Percentiles rank a stretch among this genome's conserved stretches.
Evolutionary conservation across 768 basidiomycete genomes (phyloP).

Genomic region (Psilocybe sp.): DNA sequence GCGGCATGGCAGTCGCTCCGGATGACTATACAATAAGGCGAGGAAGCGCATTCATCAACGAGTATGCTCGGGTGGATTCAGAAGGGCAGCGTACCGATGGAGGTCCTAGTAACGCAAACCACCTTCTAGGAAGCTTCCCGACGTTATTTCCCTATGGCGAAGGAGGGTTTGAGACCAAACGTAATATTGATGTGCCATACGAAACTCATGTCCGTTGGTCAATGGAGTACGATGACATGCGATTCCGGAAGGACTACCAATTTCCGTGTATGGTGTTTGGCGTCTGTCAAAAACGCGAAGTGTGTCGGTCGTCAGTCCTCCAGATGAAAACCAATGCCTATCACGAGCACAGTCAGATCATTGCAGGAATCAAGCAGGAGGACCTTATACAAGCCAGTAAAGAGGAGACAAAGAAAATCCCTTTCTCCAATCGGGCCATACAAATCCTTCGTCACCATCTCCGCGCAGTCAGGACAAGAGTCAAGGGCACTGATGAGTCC

Average conservation of each 20-base stretch:
- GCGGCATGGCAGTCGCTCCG: neutral
- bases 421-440: slow-evolving; percentile 24
- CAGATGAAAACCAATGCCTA: slow-evolving; percentile 27
- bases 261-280: slow-evolving; percentile 30
- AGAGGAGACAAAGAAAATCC: slow-evolving; percentile 25
- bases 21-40: slow-evolving; percentile 8
- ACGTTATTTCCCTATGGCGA: slow-evolving; percentile 32
- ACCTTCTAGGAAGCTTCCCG: slow-evolving; percentile 28
- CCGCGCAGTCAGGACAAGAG: slow-evolving; percentile 17
- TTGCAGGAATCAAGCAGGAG: slow-evolving; percentile 21
- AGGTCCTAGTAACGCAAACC: slow-evolving; percentile 22
- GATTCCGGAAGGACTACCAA: slow-evolving; percentile 24
- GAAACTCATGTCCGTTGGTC: slow-evolving; percentile 27
- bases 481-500: slow-evolving; percentile 32
- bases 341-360: slow-evolving; percentile 10
- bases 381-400: slow-evolving; percentile 28
- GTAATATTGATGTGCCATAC: slow-evolving; percentile 18
- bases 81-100: slow-evolving; percentile 16
- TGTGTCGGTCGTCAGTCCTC: slow-evolving; percentile 18
- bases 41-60: slow-evolving; percentile 24
- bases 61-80: slow-evolving; percentile 18
- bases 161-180: slow-evolving; percentile 28
- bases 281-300: slow-evolving; percentile 24
- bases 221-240: slow-evolving; percentile 23
- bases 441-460: slow-evolving; percentile 22